Evolutionary conservation across 148 eudicot species (phyloP).

Genomic region (Amaranthus hypochondriacus): DNA sequence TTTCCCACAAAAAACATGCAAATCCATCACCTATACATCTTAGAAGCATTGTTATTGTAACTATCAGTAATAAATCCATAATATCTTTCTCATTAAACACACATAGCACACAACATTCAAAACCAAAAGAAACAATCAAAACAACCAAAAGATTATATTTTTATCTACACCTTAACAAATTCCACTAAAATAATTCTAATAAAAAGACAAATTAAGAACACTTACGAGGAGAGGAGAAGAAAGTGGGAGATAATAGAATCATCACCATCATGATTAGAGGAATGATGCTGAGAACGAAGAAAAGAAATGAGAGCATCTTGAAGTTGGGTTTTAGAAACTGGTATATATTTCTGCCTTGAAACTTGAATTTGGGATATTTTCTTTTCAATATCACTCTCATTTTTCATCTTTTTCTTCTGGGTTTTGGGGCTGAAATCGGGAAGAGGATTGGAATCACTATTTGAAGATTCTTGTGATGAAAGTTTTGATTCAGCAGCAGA

Average conservation of each 20-base stretch:
- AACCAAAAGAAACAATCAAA: too few species aligned
- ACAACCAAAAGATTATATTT: too few species aligned
- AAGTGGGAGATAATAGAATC: constrained; percentile 37
- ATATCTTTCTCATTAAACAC: too few species aligned
- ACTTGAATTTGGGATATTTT: constrained; percentile 47
- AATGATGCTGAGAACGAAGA: constrained; percentile 32
- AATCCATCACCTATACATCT: too few species aligned
- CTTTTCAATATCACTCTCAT: background rate
- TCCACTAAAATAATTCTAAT: background rate
- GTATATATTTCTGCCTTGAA: constrained; percentile 60
- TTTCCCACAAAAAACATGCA: too few species aligned
- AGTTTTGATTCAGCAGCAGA: constrained; percentile 11
- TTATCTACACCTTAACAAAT: background rate
- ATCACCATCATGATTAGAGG: background rate
- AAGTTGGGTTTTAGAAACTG: constrained; percentile 60
- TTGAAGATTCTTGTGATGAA: background rate
- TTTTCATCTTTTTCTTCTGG: background rate
- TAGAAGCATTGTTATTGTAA: too few species aligned
- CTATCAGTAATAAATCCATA: too few species aligned
- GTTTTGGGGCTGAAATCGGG: background rate
- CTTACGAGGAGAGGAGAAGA: constrained; percentile 48
- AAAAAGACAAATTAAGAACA: background rate
- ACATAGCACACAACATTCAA: too few species aligned
- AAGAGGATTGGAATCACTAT: background rate
- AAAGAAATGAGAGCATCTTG: constrained; percentile 45